Conservation (phyloP, 2,329 filamentous ascomycete species). For the Xylariaceae sp. region DNA sequence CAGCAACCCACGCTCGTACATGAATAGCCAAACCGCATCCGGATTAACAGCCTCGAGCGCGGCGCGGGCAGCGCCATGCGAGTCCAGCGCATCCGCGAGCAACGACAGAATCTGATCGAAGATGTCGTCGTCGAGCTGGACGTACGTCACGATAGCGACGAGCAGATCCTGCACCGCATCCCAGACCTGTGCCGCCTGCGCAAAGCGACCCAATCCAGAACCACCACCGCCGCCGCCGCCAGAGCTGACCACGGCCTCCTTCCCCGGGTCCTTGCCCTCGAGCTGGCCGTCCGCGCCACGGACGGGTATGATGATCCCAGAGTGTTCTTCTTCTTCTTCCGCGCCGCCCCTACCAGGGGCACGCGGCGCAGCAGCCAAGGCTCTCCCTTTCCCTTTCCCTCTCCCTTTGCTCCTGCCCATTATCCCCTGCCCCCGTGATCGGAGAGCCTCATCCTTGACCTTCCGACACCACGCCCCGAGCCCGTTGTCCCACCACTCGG, state of each 20-base stretch:
- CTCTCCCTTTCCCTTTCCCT: slow-evolving; percentile 17
- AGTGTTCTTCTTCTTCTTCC: slow-evolving; percentile 20
- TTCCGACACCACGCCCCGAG: slow-evolving; percentile 57
- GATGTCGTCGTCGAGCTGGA: slow-evolving; percentile 68
- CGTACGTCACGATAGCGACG: slow-evolving; percentile 64
- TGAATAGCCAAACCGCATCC: slow-evolving; percentile 77
- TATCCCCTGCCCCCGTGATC: slow-evolving; percentile 9
- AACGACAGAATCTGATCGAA: slow-evolving; percentile 75
- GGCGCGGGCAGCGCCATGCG: slow-evolving; percentile 54
- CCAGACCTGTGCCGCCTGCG: slow-evolving; percentile 69
- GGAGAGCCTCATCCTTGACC: slow-evolving; percentile 48
- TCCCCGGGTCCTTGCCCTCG: slow-evolving; percentile 26
- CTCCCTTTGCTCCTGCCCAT: not conserved
- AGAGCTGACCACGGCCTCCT: slow-evolving; percentile 17
- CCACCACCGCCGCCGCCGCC: not conserved
- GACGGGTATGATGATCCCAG: slow-evolving; percentile 39
- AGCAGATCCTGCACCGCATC: slow-evolving; percentile 65
- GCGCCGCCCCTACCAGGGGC: slow-evolving; percentile 6
- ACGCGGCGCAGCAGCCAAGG: not conserved
- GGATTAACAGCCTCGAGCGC: slow-evolving; percentile 70
- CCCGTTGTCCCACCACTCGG: slow-evolving; percentile 67
- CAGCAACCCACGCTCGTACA: slow-evolving; percentile 54
- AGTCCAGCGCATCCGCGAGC: slow-evolving; percentile 57
- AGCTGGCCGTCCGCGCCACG: slow-evolving; percentile 32
- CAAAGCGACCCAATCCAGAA: slow-evolving; percentile 60